These are phyloP conservation scores for Carex sylvatica DNA, from an alignment of 202 grass and related monocot species.

Conservation along the genomic window DNA sequence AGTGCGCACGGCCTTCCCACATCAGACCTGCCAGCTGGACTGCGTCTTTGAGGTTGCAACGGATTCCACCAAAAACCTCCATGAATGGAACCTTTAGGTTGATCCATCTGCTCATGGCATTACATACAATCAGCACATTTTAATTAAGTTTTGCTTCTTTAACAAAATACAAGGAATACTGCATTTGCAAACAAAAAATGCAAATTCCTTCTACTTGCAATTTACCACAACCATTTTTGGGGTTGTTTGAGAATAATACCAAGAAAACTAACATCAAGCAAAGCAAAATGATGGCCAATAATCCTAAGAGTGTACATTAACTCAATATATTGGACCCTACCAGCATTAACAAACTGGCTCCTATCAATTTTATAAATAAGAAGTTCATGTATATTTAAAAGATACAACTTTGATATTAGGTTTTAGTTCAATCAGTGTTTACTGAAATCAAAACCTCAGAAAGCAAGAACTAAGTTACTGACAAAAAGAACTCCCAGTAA, in stretches of 20 bases:
- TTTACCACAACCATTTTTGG: not conserved
- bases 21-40: constrained; percentile 75
- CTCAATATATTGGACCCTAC: not conserved
- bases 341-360: not conserved
- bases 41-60: constrained; percentile 84
- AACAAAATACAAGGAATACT: not conserved
- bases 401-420: not conserved
- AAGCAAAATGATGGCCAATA: not conserved
- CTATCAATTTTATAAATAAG: not conserved
- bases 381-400: not conserved
- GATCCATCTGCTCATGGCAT: constrained; percentile 68
- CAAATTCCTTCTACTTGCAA: constrained; percentile 15
- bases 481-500: not conserved
- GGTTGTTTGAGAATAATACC: not conserved
- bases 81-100: constrained; percentile 95
- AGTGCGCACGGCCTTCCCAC: constrained; percentile 90
- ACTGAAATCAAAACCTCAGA: not conserved
- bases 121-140: not conserved
- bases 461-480: not conserved
- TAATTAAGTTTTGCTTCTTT: not conserved
- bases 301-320: not conserved
- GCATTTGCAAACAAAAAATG: not conserved
- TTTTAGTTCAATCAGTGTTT: not conserved
- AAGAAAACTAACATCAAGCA: not conserved
- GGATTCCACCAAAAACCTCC: constrained; percentile 54